Conservation (phyloP, 2,329 filamentous ascomycete genomes). For the Cladophialophora psammophila region DNA sequence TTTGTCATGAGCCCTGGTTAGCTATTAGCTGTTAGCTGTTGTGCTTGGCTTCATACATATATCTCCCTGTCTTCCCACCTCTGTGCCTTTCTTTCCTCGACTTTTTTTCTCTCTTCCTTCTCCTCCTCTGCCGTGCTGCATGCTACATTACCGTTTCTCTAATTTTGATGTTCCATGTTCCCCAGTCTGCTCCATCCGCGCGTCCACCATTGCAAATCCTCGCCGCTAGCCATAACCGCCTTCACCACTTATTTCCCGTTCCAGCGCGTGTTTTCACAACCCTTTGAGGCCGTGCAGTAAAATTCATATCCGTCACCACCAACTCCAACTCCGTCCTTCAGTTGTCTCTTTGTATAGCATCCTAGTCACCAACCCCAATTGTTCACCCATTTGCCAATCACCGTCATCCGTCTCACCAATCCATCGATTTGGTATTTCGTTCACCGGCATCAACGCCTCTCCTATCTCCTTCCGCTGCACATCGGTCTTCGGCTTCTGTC, state of each 20-base stretch:
- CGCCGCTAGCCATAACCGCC: conserved; percentile 13
- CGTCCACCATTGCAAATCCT: conserved; percentile 22
- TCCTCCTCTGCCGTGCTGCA: conserved; percentile 32
- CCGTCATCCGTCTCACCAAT: conserved; percentile 1
- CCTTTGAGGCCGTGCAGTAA: not conserved
- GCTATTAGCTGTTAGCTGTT: conserved; percentile 18
- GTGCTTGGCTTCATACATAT: conserved; percentile 31
- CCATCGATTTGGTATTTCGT: not conserved
- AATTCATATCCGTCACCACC: conserved; percentile 11
- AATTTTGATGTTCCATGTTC: conserved; percentile 34
- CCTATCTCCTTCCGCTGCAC: not conserved
- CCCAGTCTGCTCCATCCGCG: conserved; percentile 13
- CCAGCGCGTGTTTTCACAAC: conserved; percentile 16
- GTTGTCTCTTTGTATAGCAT: conserved; percentile 10
- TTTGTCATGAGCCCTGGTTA: conserved; percentile 20
- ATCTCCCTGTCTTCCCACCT: conserved; percentile 32
- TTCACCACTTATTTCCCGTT: conserved; percentile 14
- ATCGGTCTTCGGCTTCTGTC: conserved; percentile 8
- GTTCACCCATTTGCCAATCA: not conserved
- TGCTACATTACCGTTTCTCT: conserved; percentile 9
- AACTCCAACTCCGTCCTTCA: not conserved
- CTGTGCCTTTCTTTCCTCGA: conserved; percentile 33
- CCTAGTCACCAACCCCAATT: conserved; percentile 12
- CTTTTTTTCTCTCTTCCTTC: conserved; percentile 15
- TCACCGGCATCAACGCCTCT: not conserved